Percentiles rank a stretch among this genome's conserved stretches.
phyloP scores from a whole-genome alignment of 805 yeast species.

The Yamadazyma ubonensis region DNA sequence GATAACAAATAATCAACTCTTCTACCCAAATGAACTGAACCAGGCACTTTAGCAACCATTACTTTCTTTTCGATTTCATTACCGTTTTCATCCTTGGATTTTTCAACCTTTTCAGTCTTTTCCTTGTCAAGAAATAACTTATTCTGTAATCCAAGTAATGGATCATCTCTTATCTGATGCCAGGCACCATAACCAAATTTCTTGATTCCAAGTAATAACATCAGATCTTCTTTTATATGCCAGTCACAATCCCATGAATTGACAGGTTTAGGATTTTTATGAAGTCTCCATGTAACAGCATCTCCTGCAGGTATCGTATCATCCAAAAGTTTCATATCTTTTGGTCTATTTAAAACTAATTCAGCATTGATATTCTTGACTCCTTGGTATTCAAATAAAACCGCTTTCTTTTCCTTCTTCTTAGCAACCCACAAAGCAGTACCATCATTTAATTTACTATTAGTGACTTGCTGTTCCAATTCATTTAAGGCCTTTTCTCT shows the following conservation, averaged over 20 bases:
- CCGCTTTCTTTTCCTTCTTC: slow-evolving; percentile 85
- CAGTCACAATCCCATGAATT: slow-evolving; percentile 91
- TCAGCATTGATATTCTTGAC: slow-evolving; percentile 92
- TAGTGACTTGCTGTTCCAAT: slow-evolving; percentile 57
- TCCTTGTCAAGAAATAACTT: slow-evolving; percentile 65
- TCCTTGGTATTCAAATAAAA: slow-evolving; percentile 81
- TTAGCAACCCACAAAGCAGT: slow-evolving; percentile 59
- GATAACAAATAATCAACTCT: slow-evolving; percentile 83
- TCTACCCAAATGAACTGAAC: slow-evolving; percentile 87
- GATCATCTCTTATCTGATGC: slow-evolving; percentile 93
- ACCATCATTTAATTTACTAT: slow-evolving; percentile 35
- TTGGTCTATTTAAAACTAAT: slow-evolving; percentile 74
- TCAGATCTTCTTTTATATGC: slow-evolving; percentile 80
- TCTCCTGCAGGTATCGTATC: slow-evolving; percentile 52
- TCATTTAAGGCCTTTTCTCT: slow-evolving; percentile 55
- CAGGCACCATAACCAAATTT: slow-evolving; percentile 97
- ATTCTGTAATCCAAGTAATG: slow-evolving; percentile 79
- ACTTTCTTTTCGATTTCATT: slow-evolving; percentile 30
- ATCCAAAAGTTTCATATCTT: slow-evolving; percentile 71
- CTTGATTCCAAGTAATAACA: slow-evolving; percentile 79
- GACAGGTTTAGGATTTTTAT: slow-evolving; percentile 70
- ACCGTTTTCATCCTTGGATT: slow-evolving; percentile 20
- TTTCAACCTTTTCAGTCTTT: slow-evolving; percentile 27
- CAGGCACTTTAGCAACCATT: slow-evolving; percentile 57
- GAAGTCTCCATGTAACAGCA: slow-evolving; percentile 60